These are phyloP conservation scores for Naganishia randhawae DNA, from an alignment of 768 basidiomycete species.

Conservation along the genomic window DNA sequence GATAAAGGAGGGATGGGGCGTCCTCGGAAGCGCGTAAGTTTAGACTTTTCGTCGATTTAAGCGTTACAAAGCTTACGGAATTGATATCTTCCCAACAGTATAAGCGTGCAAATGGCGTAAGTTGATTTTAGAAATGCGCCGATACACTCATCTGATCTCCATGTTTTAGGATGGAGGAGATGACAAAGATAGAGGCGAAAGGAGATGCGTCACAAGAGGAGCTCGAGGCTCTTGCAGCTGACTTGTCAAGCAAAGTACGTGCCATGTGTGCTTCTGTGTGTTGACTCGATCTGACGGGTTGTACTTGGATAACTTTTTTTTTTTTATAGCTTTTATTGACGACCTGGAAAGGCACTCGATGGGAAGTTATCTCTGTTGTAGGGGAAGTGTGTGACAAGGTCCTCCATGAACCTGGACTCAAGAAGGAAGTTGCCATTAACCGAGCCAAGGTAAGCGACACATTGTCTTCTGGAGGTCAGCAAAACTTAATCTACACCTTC, in stretches of 20 bases:
- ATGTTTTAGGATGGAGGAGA: slow-evolving; percentile 66
- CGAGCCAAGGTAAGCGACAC: slow-evolving; percentile 80
- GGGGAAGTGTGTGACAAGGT: slow-evolving; percentile 73
- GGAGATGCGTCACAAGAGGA: slow-evolving; percentile 86
- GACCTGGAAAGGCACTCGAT: slow-evolving; percentile 93
- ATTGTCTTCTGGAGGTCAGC: no score
- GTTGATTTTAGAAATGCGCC: neutral
- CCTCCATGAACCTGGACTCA: slow-evolving; percentile 69
- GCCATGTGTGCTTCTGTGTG: neutral
- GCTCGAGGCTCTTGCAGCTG: slow-evolving; percentile 78
- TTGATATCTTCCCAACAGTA: slow-evolving; percentile 46
- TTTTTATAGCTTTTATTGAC: slow-evolving; percentile 74
- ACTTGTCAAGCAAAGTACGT: slow-evolving; percentile 80
- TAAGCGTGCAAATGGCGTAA: slow-evolving; percentile 67
- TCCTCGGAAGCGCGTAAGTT: slow-evolving; percentile 88
- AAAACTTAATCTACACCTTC: no score
- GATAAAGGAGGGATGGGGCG: slow-evolving; percentile 94
- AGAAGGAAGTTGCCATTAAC: slow-evolving; percentile 68
- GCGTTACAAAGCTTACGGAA: neutral
- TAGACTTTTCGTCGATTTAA: neutral
- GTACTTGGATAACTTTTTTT: neutral
- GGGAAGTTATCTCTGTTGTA: slow-evolving; percentile 77
- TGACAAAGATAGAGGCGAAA: slow-evolving; percentile 82
- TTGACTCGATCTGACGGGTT: slow-evolving; percentile 14
- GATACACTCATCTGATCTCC: neutral